Conservation (phyloP, 2,329 filamentous ascomycete genomes). For the Epichloe aotearoae region DNA sequence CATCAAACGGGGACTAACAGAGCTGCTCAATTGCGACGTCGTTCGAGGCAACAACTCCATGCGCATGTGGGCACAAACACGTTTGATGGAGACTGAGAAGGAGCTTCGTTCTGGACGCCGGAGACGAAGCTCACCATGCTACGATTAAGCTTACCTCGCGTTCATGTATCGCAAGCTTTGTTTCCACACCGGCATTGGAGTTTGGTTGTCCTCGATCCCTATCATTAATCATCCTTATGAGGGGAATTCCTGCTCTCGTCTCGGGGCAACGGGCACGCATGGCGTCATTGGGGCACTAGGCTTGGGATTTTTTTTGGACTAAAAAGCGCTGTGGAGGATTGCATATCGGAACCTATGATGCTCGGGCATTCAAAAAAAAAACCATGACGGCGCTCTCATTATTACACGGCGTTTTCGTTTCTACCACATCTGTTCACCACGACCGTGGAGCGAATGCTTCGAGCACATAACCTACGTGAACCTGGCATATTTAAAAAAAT, state of each 20-base stretch:
- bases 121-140: conserved; percentile 27
- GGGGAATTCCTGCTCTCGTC: neutral
- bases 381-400: neutral
- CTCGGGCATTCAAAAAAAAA: neutral
- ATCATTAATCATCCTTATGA: neutral
- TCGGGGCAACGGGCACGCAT: neutral
- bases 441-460: neutral
- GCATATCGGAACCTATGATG: neutral
- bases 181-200: neutral
- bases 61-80: conserved; percentile 44
- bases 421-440: neutral
- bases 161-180: neutral
- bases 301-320: neutral
- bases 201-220: neutral
- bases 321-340: neutral
- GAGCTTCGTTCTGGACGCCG: conserved; percentile 41
- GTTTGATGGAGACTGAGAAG: conserved; percentile 47
- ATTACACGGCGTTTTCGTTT: neutral
- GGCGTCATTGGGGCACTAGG: neutral
- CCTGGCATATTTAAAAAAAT: neutral
- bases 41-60: conserved; percentile 37
- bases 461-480: neutral
- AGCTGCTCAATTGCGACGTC: conserved; percentile 46
- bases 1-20: conserved; percentile 47
- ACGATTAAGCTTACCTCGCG: conserved; percentile 10